phyloP scores from a whole-genome alignment of 2,329 filamentous ascomycete species.

The Volutella citrinella region DNA sequence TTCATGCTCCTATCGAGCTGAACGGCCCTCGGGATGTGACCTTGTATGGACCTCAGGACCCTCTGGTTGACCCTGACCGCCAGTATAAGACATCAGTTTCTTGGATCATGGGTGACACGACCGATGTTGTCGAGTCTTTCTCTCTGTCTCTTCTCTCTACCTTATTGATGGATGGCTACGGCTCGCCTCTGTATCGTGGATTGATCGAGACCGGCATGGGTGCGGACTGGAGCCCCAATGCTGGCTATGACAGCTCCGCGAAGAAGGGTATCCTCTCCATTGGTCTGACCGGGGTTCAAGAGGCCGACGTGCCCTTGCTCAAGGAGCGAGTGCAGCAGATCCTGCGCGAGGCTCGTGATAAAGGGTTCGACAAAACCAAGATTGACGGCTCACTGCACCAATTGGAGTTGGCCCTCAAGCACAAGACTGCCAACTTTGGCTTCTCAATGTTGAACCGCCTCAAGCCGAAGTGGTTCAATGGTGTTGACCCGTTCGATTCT shows the following conservation, averaged over 20 bases:
- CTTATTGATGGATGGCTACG: slow-evolving; percentile 88
- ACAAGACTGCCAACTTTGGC: slow-evolving; percentile 95
- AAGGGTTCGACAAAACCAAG: slow-evolving; percentile 85
- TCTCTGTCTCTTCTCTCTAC: slow-evolving; percentile 79
- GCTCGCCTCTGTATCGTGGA: slow-evolving; percentile 85
- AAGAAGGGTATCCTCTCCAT: slow-evolving; percentile 83
- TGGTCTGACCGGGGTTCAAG: slow-evolving; percentile 83
- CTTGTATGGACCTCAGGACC: slow-evolving; percentile 79
- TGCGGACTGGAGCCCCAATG: slow-evolving; percentile 91
- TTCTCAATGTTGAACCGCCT: slow-evolving; percentile 86
- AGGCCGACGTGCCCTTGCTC: slow-evolving; percentile 73
- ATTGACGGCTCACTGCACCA: slow-evolving; percentile 94
- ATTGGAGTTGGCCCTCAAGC: slow-evolving; percentile 86
- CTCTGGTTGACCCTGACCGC: slow-evolving; percentile 77
- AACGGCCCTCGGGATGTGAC: slow-evolving; percentile 66
- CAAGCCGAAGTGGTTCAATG: slow-evolving; percentile 93
- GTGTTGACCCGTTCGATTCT: slow-evolving; percentile 85
- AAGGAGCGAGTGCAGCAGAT: slow-evolving; percentile 72
- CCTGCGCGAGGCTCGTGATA: slow-evolving; percentile 64
- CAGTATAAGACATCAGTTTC: slow-evolving; percentile 94
- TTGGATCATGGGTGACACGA: slow-evolving; percentile 84
- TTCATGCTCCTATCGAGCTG: slow-evolving; percentile 75
- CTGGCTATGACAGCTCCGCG: slow-evolving; percentile 80
- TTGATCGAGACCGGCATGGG: slow-evolving; percentile 88
- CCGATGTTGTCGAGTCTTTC: slow-evolving; percentile 84